Evolutionary conservation across 306 rosid species (phyloP), one percentile per base, ranked within the genome.

Genomic region (Lagenaria siceraria): DNA sequence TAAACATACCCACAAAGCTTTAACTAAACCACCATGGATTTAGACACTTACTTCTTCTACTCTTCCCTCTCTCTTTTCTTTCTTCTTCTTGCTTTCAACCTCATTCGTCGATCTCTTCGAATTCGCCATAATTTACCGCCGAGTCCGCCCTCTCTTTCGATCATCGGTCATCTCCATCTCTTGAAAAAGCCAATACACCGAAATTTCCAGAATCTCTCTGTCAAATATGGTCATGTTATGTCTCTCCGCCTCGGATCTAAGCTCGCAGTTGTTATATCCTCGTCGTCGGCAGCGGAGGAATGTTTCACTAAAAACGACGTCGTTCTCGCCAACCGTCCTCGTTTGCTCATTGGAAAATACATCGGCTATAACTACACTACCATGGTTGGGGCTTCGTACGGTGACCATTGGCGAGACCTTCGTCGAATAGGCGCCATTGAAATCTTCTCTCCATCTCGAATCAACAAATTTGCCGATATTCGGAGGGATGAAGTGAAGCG

Each of bases 401-500:
- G 96, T 7, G 96, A 90, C 25, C 93, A 87, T 69, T 92, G 97
- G 97, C 93, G 93, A 22, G 90, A 88, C 86, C 56, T 88, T 1
- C 97, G 96, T n/a, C 93, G 93, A 27, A 86, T 92, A 0, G 77
- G 89, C 46, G 24, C 92, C 3, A 25, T 83, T 0, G 93, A 92
- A 70, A 87, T 92, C 49, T 87, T 88, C 78, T 92, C 95, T 19
- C 12, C 84, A 9, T 49, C 27, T 15, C 81, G 87, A 1, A 77
- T 82, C 35, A 85, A 80, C 72, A 22, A 27, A 31, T 88, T 88
- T 36, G 3, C 7, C 1, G 78, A 36, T 11, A 25, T 85, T 24
- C 85, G 92, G 29, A 81, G 18, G 6, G 89, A 88, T 13, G 93
- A 92, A 79, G 84, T 79, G 38, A 12, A 66, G 19, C 80, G 81